Evolutionary conservation across 2,329 filamentous ascomycete genomes (phyloP), one percentile per base, ranked within the genome.

Genomic region (Penicillium sp.): DNA sequence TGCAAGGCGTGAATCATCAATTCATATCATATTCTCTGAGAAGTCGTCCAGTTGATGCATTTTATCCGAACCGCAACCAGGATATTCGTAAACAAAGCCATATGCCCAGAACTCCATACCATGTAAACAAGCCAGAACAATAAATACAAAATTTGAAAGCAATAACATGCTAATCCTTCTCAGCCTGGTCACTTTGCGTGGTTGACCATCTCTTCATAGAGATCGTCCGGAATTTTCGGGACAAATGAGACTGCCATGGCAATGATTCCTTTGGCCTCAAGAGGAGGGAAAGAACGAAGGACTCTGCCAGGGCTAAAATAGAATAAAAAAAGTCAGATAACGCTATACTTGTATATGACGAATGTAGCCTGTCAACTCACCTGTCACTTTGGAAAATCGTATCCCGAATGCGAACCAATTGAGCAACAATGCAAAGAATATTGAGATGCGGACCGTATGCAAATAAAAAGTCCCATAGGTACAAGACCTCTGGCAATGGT

Each of bases 381-480:
- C 89, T 96, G 6, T 88, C 83, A 51, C 89, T 96, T 51, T 85
- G 85, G 62, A 99, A 76, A 46, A 99, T 86, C 55, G 90, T 86
- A 50, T 92, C 88, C 52, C 92, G 82, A 75, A 97, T 90, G 64
- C 96, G 83, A 42, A 97, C 87, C 46, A 99, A 78, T 74, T 99
- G 94, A 12, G 93, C 93, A 13, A 97, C 94, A 58, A 99, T 97
- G 70, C 94, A 97, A 18, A 99, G 76, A 49, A 99, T 90, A 67
- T 99, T 99, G 55, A 99, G 73, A 71, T 99, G 94, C 29, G 91
- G 87, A 0, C 94, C 94, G 62, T 97, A 99, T 0, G 94, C 93
- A 67, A 99, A 96, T 18, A 99, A 75, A 63, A 99, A 99, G 70
- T 99, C 94, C 94, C 94, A 99, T 2, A 99, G 81, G 56, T 89